Evolutionary conservation across 805 yeast species (phyloP), one percentile per base, ranked within the genome.

Genomic region (Kregervanrija fluxuum): DNA sequence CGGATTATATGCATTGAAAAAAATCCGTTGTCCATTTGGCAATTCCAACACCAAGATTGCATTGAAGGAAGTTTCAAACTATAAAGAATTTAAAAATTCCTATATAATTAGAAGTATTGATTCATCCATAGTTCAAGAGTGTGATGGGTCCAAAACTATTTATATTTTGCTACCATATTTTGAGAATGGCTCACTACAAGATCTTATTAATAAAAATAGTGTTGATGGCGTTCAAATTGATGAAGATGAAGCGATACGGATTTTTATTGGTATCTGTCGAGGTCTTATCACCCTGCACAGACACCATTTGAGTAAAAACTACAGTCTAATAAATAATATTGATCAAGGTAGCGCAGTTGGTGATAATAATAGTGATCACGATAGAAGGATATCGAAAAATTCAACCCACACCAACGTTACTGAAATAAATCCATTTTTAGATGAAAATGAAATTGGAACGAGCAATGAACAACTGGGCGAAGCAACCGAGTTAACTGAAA

Each of bases 21-120:
- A 85, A 67, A 85, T 88, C 43, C 69, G 90, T 48, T 89, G 96
- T 62, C 89, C 95, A 2, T 85, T 82, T 63, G 96, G 96, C 1
- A 74, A 84, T 39, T 85, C 80, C 56, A 82, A 82, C 54, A 80
- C 88, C 44, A 77, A 75, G 46, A 66, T 73, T 39, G 95, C 95
- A 1, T 71, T 86, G 77, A 72, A 75, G 36, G 98, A 90, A 59
- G 78, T 89, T 39, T 80, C 80, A 28, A 80, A 79, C 51, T 86
- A 88, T 61, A 79, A 77, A 54, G 77, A 80, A 41, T 89, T 90
- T 61, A 67, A 70, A 33, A 68, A 80, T 17, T 86, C 88, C 0
- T 79, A 77, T 52, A 77, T 90, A 14, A 77, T 87, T 38, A 74
- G 75, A 43, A 70, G 83, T 12, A 70, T 87, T 13, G 95, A 85